Base-by-base conservation (phyloP, 139 green algal genomes). In the Volvox reticuliferus region DNA sequence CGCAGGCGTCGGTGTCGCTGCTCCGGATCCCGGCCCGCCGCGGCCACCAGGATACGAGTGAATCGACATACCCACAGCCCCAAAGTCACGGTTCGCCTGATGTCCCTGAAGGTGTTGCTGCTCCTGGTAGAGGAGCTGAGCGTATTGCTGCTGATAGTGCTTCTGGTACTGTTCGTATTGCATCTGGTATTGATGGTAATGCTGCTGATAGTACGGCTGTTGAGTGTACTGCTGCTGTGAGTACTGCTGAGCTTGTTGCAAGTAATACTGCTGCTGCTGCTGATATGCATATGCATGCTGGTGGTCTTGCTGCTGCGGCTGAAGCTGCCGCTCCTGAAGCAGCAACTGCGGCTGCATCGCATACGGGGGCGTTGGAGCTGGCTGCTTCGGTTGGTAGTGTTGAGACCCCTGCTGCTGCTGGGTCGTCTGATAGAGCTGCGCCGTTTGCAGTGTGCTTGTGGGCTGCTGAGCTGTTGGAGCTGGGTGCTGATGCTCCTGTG, bases 201-300 rank as follows among this genome's bases (percentile, higher is more conserved):
- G 82, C 62, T 86, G 79, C 35, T 86, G 79, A 32, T 84, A 67
- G 30, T 35, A 16, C 50, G 44, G 16, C 78, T 17, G 82, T 35
- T 78, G 63, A 14, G 67, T 1, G 32, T 78, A 65, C 63, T 88
- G 82, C 82, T 88, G 82, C 82, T 55, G 80, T 3, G 44, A 18
- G 17, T 30, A 20, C 82, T 30, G 20, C 30, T 88, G 33, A 26
- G 61, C 30, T 17, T 33, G 24, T 65, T 63, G 82, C 0, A 65
- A 20, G n/a, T 78, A 69, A 32, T 76, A 21, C 33, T 67, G 35
- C 6, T 61, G 30, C 1, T 37, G 12, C 14, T 65, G 35, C 65
- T 67, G 67, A 0, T 61, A 33, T 55, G 44, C 44, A 55, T 55
- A 9, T 55, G 44, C 44, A n/a, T 87, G 62, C 19, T 50, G 61